Conservation (phyloP, 805 yeast genomes). For the Lipomyces starkeyi region DNA sequence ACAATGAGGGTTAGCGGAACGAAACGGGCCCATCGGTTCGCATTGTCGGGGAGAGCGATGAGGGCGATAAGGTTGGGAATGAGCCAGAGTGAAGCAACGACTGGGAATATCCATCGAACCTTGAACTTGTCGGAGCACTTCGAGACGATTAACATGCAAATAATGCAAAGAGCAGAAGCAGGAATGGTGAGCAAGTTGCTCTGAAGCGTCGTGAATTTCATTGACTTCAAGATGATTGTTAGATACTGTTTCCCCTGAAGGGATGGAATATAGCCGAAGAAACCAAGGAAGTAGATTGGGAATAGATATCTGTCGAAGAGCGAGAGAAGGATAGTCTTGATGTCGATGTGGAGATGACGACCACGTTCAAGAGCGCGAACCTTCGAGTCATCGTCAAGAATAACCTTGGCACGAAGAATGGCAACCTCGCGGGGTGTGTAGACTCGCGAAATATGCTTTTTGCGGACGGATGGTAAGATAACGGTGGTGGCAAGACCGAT, state of each 20-base stretch:
- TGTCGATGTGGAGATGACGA: conserved; percentile 16
- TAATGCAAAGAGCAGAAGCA: conserved; percentile 43
- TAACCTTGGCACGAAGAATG: conserved; percentile 34
- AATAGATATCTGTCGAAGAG: conserved; percentile 29
- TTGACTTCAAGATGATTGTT: conserved; percentile 54
- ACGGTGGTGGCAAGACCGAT: conserved; percentile 58
- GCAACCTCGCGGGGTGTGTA: conserved; percentile 32
- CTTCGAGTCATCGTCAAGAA: conserved; percentile 33
- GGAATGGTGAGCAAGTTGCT: conserved; percentile 62
- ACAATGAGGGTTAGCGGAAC: conserved; percentile 43
- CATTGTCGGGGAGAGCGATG: conserved; percentile 22
- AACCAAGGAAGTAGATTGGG: conserved; percentile 33
- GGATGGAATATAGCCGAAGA: conserved; percentile 36
- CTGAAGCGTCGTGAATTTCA: conserved; percentile 59
- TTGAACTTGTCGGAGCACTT: conserved; percentile 29
- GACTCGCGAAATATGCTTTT: conserved; percentile 27
- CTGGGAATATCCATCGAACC: conserved; percentile 33
- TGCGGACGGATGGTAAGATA: conserved; percentile 53
- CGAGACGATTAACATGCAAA: conserved; percentile 42
- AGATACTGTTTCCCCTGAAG: conserved; percentile 40
- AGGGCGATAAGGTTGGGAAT: conserved; percentile 42
- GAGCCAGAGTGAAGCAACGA: conserved; percentile 31
- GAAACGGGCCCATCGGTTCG: conserved; percentile 36
- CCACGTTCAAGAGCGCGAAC: conserved; percentile 23
- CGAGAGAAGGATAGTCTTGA: conserved; percentile 21